These are phyloP conservation scores for Plasmodium cynomolgi DNA, from an alignment of 169 alveolate species.

Conservation along the genomic window DNA sequence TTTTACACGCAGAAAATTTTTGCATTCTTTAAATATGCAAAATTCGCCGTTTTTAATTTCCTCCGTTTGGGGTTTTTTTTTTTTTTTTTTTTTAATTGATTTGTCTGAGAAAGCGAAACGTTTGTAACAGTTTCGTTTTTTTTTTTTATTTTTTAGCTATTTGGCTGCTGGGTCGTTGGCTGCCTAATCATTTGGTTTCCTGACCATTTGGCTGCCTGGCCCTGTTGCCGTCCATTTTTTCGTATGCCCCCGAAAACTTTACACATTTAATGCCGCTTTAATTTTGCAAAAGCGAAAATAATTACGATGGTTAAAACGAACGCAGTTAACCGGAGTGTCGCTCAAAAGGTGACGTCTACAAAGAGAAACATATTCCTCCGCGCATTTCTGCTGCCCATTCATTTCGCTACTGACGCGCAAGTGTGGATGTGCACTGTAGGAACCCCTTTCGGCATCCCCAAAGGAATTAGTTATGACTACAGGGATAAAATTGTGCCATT, in stretches of 20 bases:
- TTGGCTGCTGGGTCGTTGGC: not conserved
- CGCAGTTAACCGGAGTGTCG: not conserved
- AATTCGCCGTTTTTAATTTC: not conserved
- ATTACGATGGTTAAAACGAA: not conserved
- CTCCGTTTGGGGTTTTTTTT: not conserved
- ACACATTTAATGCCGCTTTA: not conserved
- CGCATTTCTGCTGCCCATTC: too few relatives aligned
- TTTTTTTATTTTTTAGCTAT: slow-evolving; percentile 6
- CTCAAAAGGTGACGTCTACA: too few relatives aligned
- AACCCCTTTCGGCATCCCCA: too few relatives aligned
- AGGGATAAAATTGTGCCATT: too few relatives aligned
- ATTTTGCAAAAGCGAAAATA: not conserved
- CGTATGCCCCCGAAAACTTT: not conserved
- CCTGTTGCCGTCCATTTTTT: not conserved
- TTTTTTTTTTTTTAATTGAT: slow-evolving; percentile 13
- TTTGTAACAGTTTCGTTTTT: not conserved
- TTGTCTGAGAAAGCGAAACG: not conserved
- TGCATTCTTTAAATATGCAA: not conserved
- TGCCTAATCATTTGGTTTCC: not conserved
- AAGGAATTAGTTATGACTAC: too few relatives aligned
- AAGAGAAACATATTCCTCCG: too few relatives aligned
- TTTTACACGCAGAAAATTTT: not conserved
- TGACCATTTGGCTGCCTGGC: not conserved
- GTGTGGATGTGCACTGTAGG: too few relatives aligned
- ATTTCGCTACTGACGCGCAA: too few relatives aligned